Evolutionary conservation across 805 yeast genomes (phyloP).

Genomic region (Saccharomycopsis javanensis): DNA sequence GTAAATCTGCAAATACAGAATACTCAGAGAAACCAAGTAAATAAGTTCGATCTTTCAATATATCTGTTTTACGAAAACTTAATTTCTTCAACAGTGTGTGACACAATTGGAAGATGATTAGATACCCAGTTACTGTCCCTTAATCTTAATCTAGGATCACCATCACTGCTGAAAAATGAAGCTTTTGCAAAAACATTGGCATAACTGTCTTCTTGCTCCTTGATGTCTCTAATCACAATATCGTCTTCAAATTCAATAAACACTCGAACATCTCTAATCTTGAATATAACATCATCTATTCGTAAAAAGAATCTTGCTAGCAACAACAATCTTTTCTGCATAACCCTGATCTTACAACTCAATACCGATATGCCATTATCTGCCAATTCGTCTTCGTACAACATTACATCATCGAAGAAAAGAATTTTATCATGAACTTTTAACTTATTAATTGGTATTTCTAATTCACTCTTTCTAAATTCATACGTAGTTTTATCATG

Average conservation of each 20-base stretch:
- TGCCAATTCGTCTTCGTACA: constrained; percentile 92
- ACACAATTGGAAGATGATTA: constrained; percentile 42
- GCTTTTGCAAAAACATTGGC: constrained; percentile 32
- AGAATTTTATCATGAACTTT: constrained; percentile 73
- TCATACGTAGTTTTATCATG: constrained; percentile 5
- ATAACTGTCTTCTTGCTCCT: constrained; percentile 54
- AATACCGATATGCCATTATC: constrained; percentile 87
- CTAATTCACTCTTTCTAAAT: constrained; percentile 20
- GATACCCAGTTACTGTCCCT: constrained; percentile 87
- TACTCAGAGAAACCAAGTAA: neutral
- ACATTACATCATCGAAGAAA: constrained; percentile 78
- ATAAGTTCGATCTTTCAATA: neutral
- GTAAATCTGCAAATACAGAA: too few relatives aligned
- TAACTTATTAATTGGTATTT: constrained; percentile 64
- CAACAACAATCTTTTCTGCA: constrained; percentile 69
- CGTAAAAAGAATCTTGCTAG: constrained; percentile 73
- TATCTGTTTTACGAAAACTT: constrained; percentile 14
- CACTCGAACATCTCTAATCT: constrained; percentile 77
- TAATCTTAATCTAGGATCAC: constrained; percentile 55
- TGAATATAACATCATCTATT: constrained; percentile 80
- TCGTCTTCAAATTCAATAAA: constrained; percentile 66
- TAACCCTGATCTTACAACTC: constrained; percentile 75
- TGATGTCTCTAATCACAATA: constrained; percentile 64
- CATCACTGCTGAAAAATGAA: constrained; percentile 6
- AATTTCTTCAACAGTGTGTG: constrained; percentile 28